Base-by-base conservation (phyloP, 2,329 filamentous ascomycete species). In the Onygena corvina region DNA sequence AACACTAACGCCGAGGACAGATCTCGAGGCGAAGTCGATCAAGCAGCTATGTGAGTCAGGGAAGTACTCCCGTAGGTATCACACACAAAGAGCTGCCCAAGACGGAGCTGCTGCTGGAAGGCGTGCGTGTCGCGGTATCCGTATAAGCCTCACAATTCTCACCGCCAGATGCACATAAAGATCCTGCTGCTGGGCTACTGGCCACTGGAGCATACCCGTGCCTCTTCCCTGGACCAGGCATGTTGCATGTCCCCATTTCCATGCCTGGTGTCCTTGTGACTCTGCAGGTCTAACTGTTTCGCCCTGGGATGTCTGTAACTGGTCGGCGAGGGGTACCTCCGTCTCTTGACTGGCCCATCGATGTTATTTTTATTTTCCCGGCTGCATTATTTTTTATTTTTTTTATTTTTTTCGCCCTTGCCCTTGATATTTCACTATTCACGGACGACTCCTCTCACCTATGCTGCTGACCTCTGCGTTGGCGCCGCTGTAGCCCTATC, bases 401-500 rank as follows among this genome's bases (percentile, higher is more conserved):
- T n/a, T 44, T 27, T 44, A 6, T 12, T 30, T 45, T 30, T 31
- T 20, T 30, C 30, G 16, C 20, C 30, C 6, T 27, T 27, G 7
- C 9, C n/a, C 6, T 20, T 46, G 29, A 16, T 14, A n/a, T 40
- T 23, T 38, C 14, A 38, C n/a, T 20, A n/a, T 11, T 40, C 9
- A 18, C 36, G 20, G 14, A 20, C 36, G 16, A n/a, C n/a, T n/a
- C n/a, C n/a, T n/a, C n/a, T 23, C 18, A 21, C 20, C 29, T 8
- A 29, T 46, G 29, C 50, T 50, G 50, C 47, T 52, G 50, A 52
- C 50, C 47, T 44, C 50, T 52, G 50, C 35, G 50, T 47, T 52
- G 50, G 50, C 50, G 38, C 30, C 30, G 30, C 30, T 36, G 27
- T n/a, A 25, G 21, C 25, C 50, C 50, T 52, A 52, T 52, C 50